These are phyloP conservation scores for Udeniomyces megalosporus DNA, from an alignment of 768 basidiomycete species.

Conservation along the genomic window DNA sequence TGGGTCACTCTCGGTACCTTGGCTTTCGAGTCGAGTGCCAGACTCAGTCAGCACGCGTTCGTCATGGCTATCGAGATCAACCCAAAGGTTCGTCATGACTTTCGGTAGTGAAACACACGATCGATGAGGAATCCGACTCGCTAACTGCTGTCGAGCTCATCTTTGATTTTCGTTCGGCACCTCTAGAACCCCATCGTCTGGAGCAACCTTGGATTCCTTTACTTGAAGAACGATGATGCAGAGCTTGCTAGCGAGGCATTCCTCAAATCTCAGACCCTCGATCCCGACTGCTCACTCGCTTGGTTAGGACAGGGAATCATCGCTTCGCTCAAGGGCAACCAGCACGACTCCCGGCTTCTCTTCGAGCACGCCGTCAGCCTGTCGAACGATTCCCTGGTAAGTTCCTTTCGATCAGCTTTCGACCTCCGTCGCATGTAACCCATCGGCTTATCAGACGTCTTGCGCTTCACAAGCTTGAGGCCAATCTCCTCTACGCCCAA, in stretches of 20 bases:
- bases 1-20: constrained; percentile 74
- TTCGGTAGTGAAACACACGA: too few species aligned
- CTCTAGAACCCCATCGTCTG: constrained; percentile 54
- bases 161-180: not conserved
- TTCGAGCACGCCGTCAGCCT: constrained; percentile 29
- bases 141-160: not conserved
- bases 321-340: constrained; percentile 30
- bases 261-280: constrained; percentile 70
- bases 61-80: constrained; percentile 76
- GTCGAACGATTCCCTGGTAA: constrained; percentile 32
- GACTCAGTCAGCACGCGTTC: constrained; percentile 77
- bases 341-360: constrained; percentile 47
- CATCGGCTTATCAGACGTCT: not conserved
- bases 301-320: constrained; percentile 66
- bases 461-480: constrained; percentile 43
- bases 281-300: constrained; percentile 71
- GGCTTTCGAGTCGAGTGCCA: constrained; percentile 48
- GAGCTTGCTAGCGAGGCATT: constrained; percentile 77
- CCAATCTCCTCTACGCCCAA: constrained; percentile 59
- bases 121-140: too few species aligned
- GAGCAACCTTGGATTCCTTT: constrained; percentile 78
- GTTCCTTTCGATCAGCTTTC: constrained; percentile 43
- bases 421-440: too few species aligned
- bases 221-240: constrained; percentile 56
- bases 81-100: constrained; percentile 41